Base-by-base conservation (phyloP, 352 stramenopile species). In the Phytophthora fragariaefolia region DNA sequence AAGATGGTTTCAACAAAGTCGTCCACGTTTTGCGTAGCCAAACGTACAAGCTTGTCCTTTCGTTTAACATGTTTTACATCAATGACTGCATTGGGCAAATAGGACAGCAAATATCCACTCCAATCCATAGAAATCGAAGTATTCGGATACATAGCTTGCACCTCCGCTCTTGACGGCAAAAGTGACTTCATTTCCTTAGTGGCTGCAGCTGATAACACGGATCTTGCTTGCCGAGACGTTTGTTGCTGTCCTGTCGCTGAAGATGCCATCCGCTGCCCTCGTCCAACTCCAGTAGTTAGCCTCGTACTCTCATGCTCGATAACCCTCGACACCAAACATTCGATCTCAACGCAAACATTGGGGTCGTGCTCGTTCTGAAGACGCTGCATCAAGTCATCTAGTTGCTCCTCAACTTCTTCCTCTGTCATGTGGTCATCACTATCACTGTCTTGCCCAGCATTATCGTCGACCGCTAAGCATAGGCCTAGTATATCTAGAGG, bases 131-230 rank as follows among this genome's bases (percentile, higher is more conserved):
- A n/a, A 22, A 6, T 13, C 27, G 49, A 58, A 18, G n/a, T 32
- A 18, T 32, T 38, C 13, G 32, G 23, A 36, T 69, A 75, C 20
- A 74, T 28, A 18, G 57, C 63, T 6, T 74, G 58, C 24, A 79
- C 62, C 26, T 79, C 65, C 1, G 49, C 26, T 49, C 63, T 69
- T 8, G 62, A 62, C 12, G 78, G 79, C 2, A 90, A 54, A 4
- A 78, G 73, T 15, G 78, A 76, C 23, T 78, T 85, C 55, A 86
- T 55, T 50, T 90, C 83, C 49, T 80, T 88, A 1, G 83, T 91
- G 1, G 81, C 83, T 20, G 74, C 66, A 38, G 74, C 70, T n/a
- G 83, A 92, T 22, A 89, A 22, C 66, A 64, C 26, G 40, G 65
- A 52, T 58, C 52, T 28, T 40, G 32, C 32, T 53, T 65, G 51